Evolutionary conservation across 2,329 filamentous ascomycete genomes (phyloP).

Genomic region (Alternaria ethzedia): DNA sequence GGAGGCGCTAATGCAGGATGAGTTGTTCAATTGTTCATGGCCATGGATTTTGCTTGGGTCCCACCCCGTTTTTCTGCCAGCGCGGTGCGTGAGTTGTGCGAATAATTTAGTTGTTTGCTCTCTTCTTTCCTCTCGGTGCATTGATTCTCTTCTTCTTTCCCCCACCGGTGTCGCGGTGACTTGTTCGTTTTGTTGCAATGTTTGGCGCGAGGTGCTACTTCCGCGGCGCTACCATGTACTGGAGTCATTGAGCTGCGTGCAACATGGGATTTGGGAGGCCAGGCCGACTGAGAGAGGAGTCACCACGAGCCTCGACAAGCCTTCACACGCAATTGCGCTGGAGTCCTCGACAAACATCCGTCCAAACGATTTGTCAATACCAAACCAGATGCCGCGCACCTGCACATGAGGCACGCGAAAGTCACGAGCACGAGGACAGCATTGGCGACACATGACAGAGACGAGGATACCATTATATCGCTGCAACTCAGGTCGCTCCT

Average conservation of each 20-base stretch:
- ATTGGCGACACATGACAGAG: slow-evolving; percentile 5
- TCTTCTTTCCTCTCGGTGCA: slow-evolving; percentile 8
- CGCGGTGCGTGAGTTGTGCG: slow-evolving; percentile 17
- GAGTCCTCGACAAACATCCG: neutral
- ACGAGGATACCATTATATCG: slow-evolving; percentile 8
- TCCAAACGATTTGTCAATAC: neutral
- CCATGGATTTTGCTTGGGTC: slow-evolving; percentile 30
- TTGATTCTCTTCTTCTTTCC: slow-evolving; percentile 6
- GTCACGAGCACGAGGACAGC: slow-evolving; percentile 14
- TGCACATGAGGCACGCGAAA: neutral
- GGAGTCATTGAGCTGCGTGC: neutral
- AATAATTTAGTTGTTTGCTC: slow-evolving; percentile 31
- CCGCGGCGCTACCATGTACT: neutral
- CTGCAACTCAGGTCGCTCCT: slow-evolving; percentile 1
- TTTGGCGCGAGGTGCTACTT: neutral
- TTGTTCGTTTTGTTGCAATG: neutral
- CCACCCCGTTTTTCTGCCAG: slow-evolving; percentile 25
- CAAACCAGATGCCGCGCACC: neutral
- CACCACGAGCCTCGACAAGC: no score
- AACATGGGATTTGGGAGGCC: neutral
- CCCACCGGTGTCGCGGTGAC: no score
- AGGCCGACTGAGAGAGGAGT: neutral
- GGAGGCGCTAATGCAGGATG: slow-evolving; percentile 48
- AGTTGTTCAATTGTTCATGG: slow-evolving; percentile 46
- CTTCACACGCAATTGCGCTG: slow-evolving; percentile 8